These are phyloP conservation scores for Casuarina equisetifolia DNA, from an alignment of 306 rosid species.

Conservation along the genomic window DNA sequence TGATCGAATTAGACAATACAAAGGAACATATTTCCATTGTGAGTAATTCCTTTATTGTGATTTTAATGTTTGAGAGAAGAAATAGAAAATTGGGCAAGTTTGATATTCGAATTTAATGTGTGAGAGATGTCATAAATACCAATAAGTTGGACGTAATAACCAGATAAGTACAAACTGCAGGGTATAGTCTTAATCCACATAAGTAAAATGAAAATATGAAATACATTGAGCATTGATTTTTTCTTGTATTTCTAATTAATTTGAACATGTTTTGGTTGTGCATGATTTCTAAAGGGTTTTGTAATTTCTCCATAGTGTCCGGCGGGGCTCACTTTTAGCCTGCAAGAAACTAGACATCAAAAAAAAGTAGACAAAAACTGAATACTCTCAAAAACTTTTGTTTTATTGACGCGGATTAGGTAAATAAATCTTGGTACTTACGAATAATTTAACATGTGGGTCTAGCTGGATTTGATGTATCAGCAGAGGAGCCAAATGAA, in stretches of 20 bases:
- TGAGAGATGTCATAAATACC: background rate
- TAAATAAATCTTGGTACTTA: background rate
- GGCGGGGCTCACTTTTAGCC: background rate
- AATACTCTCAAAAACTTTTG: background rate
- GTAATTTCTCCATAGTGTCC: background rate
- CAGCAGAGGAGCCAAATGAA: constrained; percentile 28
- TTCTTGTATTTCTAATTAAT: no score
- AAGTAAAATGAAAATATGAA: no score
- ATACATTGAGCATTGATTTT: no score
- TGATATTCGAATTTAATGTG: background rate
- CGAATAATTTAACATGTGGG: constrained; percentile 28
- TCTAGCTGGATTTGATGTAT: constrained; percentile 36
- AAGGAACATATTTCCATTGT: background rate
- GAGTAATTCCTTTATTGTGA: no score
- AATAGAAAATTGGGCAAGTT: background rate
- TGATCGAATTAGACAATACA: no score
- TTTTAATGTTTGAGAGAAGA: background rate
- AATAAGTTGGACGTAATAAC: no score
- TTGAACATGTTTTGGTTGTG: no score
- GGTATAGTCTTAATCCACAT: no score
- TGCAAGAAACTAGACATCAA: background rate
- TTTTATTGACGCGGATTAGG: constrained; percentile 18
- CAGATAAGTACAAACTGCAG: no score
- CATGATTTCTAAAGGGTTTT: background rate
- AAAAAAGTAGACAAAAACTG: constrained; percentile 22